Base-by-base conservation (phyloP, 306 rosid genomes). In the Calophaca sinica region DNA sequence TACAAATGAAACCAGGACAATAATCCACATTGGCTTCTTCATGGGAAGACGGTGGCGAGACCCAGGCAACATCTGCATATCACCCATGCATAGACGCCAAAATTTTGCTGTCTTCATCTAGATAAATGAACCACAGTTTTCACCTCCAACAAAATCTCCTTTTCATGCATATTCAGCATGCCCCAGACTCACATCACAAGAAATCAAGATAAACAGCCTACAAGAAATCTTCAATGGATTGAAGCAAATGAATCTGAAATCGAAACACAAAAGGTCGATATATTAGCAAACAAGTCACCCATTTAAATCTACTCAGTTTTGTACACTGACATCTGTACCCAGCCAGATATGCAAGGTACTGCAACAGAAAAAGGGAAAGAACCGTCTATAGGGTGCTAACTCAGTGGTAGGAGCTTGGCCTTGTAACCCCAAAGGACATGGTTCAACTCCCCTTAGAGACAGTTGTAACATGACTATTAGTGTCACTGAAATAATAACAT, bases 1-100 rank as follows among this genome's bases (percentile, higher is more conserved):
- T 32, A 96, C 93, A 80, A 92, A 77, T 14, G 86, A 86, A 78
- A 89, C 85, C 88, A 92, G 82, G 82, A 87, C 82, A 64, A 94
- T 86, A 68, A 92, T 96, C 98, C 91, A 90, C 75, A 84, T 60
- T 6, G 96, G 97, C 75, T 91, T 89, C 91, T 85, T 96, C 82
- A 90, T 54, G 20, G 86, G 87, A 59, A 88, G 84, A 35, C 98
- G 97, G 49, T 88, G 89, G 64, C 98, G 98, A 31, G 96, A 74
- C 76, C 87, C 93, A 31, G 89, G 86, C 80, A 90, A 51, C 79
- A 87, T 76, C 80, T 81, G 88, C 89, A 92, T 53, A 78, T 92
- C 97, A 13, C 88, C 88, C 93, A 88, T 74, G 78, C 87, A 83
- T 75, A 82, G 38, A 72, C 82, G 83, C 89, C 93, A 90, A 85